Base-by-base conservation (phyloP, 768 basidiomycete species). In the Russula brevipes region DNA sequence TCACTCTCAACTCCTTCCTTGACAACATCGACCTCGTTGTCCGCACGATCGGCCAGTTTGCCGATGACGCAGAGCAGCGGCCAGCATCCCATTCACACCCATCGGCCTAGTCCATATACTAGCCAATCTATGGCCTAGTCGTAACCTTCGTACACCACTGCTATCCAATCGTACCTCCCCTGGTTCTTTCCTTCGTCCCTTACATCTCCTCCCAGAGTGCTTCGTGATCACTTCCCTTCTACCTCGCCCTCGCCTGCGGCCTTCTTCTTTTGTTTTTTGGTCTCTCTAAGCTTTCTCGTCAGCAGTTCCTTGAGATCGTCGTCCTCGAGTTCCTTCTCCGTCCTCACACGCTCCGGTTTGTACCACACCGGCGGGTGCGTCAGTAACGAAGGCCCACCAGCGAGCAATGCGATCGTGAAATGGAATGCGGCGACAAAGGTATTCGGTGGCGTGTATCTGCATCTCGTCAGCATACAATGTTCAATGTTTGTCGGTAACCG, bases 381-480 rank as follows among this genome's bases (percentile, higher is more conserved):
- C 75, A 99, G 83, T 67, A 98, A 77, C 35, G 87, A 75, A 31
- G 94, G 96, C 35, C 97, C 97, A 56, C 84, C 89, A 51, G 96
- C 88, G 42, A 91, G 86, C 24, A 99, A 84, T 42, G 93, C 94
- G 71, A 99, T 86, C 49, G 96, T 99, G 79, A 97, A 94, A 80
- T 98, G 95, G 84, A 95, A 97, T 9, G 88, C 91, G 59, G 96
- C 95, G 50, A 98, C 92, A 61, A 89, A 85, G 17, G 93, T 93
- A 69, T 83, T 87, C 33, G 85, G 66, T 46, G 89, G 88, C 5
- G 94, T 94, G 76, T 88, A 91, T 60, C 90, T 90, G 63, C 9
- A 42, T 64, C 57, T 67, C 44, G 53, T 33, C n/a, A 52, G 30
- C 16, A 46, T 47, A 58, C 51, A 14, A 19, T 12, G 31, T 24